Percentiles rank a stretch among this genome's conserved stretches.
Evolutionary conservation across 2,329 filamentous ascomycete species (phyloP).

Genomic region (Paraphoma sp.): DNA sequence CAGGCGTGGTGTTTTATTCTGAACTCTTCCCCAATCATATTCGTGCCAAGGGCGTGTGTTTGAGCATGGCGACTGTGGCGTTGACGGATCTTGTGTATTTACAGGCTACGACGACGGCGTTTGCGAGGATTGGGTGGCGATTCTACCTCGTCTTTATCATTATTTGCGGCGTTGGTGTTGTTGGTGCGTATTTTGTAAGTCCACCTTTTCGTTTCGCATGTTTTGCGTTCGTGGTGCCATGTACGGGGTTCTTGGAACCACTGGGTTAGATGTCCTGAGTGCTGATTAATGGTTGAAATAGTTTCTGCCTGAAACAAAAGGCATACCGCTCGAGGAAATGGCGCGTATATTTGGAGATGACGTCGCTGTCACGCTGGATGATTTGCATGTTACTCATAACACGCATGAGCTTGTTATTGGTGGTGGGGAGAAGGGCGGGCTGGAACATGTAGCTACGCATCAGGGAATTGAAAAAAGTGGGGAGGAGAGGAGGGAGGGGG

Average conservation of each 20-base stretch:
- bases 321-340: constrained; percentile 41
- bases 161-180: constrained; percentile 20
- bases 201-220: no score
- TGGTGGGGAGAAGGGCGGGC: constrained; percentile 3
- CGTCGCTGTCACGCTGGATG: constrained; percentile 21
- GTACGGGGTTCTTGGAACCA: no score
- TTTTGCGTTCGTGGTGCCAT: no score
- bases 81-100: constrained; percentile 48
- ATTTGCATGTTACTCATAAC: constrained; percentile 27
- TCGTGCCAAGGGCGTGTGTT: constrained; percentile 31
- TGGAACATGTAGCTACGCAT: constrained; percentile 23
- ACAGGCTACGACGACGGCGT: constrained; percentile 39
- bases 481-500: constrained; percentile 7
- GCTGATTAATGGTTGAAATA: neutral
- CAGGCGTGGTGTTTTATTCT: constrained; percentile 24
- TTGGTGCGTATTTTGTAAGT: constrained; percentile 20
- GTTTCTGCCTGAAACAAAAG: constrained; percentile 38
- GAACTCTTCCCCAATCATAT: constrained; percentile 31
- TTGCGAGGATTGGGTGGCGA: constrained; percentile 39
- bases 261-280: neutral
- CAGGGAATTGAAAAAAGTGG: constrained; percentile 12
- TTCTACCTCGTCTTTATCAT: constrained; percentile 42
- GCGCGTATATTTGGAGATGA: constrained; percentile 36
- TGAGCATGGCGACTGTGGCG: constrained; percentile 28
- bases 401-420: constrained; percentile 29